Conservation (phyloP, 306 rosid genomes). For the Citrullus colocynthis region DNA sequence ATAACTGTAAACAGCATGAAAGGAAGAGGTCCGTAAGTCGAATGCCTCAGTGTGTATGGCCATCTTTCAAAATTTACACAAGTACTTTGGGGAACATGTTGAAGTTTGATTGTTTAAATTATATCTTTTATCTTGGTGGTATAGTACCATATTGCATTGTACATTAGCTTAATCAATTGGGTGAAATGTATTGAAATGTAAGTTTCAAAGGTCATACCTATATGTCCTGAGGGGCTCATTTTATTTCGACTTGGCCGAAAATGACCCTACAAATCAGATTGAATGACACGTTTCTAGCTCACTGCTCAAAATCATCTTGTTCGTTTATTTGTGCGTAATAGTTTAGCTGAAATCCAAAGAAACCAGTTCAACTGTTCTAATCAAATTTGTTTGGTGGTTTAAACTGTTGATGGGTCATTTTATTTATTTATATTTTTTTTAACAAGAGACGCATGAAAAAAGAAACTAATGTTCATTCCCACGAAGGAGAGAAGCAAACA, state of each 20-base stretch:
- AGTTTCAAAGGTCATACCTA: background rate
- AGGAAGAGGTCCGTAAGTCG: background rate
- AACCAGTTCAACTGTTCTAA: background rate
- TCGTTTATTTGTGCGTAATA: background rate
- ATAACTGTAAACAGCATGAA: slow-evolving; percentile 19
- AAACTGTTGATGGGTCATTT: too few relatives aligned
- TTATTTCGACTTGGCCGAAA: slow-evolving; percentile 11
- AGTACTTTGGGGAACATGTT: slow-evolving; percentile 3
- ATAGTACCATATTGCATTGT: slow-evolving; percentile 2
- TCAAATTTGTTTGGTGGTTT: background rate
- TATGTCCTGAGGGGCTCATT: background rate
- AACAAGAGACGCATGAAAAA: too few relatives aligned
- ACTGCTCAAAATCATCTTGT: background rate
- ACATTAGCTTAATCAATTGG: slow-evolving; percentile 2
- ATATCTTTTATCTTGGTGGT: background rate
- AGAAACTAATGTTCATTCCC: too few relatives aligned
- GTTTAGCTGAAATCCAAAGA: background rate
- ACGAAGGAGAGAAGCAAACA: too few relatives aligned
- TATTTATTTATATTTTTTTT: too few relatives aligned
- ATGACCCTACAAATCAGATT: slow-evolving; percentile 3
- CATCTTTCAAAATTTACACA: background rate
- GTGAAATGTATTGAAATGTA: background rate
- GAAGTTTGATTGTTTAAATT: slow-evolving; percentile 3
- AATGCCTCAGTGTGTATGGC: background rate
- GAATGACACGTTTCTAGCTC: background rate